These are phyloP conservation scores for Zostera marina DNA, from an alignment of 116 monocot species.

Conservation along the genomic window DNA sequence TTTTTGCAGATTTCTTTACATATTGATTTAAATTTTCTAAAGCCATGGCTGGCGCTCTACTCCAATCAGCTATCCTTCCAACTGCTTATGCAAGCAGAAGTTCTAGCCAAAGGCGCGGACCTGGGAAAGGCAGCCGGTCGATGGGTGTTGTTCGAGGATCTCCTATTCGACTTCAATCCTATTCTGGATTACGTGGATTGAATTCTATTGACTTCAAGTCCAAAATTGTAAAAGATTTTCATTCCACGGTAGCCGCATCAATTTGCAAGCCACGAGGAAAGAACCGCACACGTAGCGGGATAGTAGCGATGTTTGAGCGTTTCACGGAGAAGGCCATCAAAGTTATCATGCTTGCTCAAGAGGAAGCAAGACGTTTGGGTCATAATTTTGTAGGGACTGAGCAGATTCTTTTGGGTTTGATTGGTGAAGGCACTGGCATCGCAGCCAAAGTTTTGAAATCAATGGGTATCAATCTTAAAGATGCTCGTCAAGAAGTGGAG, in stretches of 20 bases:
- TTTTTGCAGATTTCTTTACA: no score
- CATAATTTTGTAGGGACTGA: conserved; percentile 99
- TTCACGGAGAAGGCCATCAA: conserved; percentile 99
- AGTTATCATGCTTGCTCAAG: conserved; percentile 99
- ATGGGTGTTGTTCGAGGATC: conserved; percentile 13
- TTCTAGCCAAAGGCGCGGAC: conserved; percentile 12
- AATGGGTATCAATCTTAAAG: conserved; percentile 98
- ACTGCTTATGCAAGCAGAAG: conserved; percentile 21
- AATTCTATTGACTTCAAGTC: conserved; percentile 35
- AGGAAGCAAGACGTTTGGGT: conserved; percentile 89
- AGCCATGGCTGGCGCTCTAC: conserved; percentile 63
- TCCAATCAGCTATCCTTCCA: conserved; percentile 67
- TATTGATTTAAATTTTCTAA: no score
- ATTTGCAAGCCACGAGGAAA: conserved; percentile 36
- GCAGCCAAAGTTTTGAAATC: conserved; percentile 97
- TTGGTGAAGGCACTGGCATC: conserved; percentile 96
- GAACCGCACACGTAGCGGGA: conserved; percentile 23
- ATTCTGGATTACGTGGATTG: conserved; percentile 41
- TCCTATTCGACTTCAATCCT: conserved; percentile 29
- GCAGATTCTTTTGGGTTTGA: conserved; percentile 83
- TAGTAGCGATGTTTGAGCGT: conserved; percentile 85
- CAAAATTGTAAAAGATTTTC: conserved; percentile 28
- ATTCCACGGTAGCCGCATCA: conserved; percentile 35
- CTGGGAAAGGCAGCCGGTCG: conserved; percentile 28
- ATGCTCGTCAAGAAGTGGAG: conserved; percentile 95